These are phyloP conservation scores for Pichia heedii DNA, from an alignment of 805 yeast species.

Conservation along the genomic window DNA sequence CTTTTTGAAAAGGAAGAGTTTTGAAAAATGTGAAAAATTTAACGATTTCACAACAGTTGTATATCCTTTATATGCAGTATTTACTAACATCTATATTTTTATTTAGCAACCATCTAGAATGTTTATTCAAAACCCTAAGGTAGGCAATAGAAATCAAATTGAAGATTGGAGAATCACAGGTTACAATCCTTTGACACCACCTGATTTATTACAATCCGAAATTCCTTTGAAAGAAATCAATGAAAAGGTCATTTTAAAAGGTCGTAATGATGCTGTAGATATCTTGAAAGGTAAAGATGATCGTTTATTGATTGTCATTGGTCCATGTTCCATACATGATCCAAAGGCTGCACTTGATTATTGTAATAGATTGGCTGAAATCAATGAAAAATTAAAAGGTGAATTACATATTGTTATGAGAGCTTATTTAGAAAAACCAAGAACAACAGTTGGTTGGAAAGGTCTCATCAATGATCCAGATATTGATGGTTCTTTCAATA, in stretches of 20 bases:
- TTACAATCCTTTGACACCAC: slow-evolving; percentile 93
- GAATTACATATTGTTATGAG: slow-evolving; percentile 90
- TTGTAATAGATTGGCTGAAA: slow-evolving; percentile 52
- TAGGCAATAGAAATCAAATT: slow-evolving; percentile 73
- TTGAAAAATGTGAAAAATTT: too few relatives aligned
- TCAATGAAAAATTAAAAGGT: slow-evolving; percentile 53
- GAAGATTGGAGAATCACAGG: slow-evolving; percentile 79
- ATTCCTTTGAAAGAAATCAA: slow-evolving; percentile 56
- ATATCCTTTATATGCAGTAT: neutral
- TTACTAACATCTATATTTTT: neutral
- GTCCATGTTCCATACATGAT: slow-evolving; percentile 97
- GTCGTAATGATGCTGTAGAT: slow-evolving; percentile 65
- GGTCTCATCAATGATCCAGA: slow-evolving; percentile 97
- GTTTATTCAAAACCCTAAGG: slow-evolving; percentile 78
- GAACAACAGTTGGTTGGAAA: slow-evolving; percentile 99
- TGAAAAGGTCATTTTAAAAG: slow-evolving; percentile 56
- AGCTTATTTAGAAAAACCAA: slow-evolving; percentile 95
- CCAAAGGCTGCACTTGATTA: slow-evolving; percentile 88
- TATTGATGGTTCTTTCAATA: slow-evolving; percentile 83
- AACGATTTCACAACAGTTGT: too few relatives aligned
- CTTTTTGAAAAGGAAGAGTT: too few relatives aligned
- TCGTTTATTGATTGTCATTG: slow-evolving; percentile 79
- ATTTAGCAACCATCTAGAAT: slow-evolving; percentile 33
- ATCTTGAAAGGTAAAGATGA: slow-evolving; percentile 79
- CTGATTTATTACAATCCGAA: slow-evolving; percentile 85